Conservation (phyloP, 805 yeast genomes). For the Zygoascus tannicola region DNA sequence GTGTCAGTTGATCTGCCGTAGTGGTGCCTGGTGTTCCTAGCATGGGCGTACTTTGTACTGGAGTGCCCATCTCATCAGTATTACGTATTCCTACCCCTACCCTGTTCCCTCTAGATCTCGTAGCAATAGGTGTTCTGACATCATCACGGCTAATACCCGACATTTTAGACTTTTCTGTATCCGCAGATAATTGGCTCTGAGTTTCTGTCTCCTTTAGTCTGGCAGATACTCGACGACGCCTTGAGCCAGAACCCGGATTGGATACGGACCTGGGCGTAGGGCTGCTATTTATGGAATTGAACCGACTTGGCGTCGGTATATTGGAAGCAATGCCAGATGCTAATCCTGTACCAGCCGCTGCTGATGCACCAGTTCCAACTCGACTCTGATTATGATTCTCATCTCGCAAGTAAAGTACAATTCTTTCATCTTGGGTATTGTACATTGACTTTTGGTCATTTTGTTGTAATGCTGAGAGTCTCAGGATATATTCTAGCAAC, state of each 20-base stretch:
- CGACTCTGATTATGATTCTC: slow-evolving; percentile 32
- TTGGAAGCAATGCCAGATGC: not conserved
- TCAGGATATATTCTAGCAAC: slow-evolving; percentile 51
- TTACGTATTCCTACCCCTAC: no score
- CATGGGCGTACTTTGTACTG: slow-evolving; percentile 4
- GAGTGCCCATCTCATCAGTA: no score
- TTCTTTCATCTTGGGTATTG: slow-evolving; percentile 55
- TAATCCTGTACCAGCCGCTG: not conserved
- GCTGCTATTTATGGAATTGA: slow-evolving; percentile 8
- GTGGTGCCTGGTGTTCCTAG: slow-evolving; percentile 1
- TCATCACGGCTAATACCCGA: no score
- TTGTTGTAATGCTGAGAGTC: slow-evolving; percentile 52
- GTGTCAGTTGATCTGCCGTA: slow-evolving; percentile 15
- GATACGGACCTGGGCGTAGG: no score
- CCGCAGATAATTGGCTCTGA: no score
- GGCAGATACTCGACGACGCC: no score
- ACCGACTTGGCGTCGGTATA: slow-evolving; percentile 1
- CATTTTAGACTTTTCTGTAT: no score
- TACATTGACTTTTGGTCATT: slow-evolving; percentile 47
- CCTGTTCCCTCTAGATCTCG: no score
- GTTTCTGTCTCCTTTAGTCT: no score
- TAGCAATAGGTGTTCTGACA: no score
- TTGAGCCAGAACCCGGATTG: no score
- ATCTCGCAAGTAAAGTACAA: slow-evolving; percentile 52
- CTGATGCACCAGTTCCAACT: not conserved